These are phyloP conservation scores for Cyclotella kingstonii DNA, from an alignment of 108 stramenopile species.

Conservation along the genomic window DNA sequence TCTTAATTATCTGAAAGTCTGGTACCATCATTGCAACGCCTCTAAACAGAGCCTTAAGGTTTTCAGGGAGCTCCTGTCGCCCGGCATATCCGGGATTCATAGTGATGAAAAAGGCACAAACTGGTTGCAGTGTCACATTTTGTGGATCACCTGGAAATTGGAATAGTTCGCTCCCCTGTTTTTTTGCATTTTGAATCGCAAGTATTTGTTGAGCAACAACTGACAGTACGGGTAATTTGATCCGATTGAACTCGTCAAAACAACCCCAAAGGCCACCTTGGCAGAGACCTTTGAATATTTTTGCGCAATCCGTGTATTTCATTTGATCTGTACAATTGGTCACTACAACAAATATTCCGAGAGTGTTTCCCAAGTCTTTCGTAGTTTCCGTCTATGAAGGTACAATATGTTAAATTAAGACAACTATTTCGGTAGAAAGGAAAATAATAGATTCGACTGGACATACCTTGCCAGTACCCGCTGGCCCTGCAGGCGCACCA, in stretches of 20 bases:
- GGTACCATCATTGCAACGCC: constrained; percentile 95
- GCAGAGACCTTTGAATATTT: constrained; percentile 93
- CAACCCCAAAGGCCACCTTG: constrained; percentile 92
- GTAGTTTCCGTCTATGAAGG: constrained; percentile 59
- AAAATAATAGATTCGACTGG: not conserved
- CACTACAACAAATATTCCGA: constrained; percentile 91
- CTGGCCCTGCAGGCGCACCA: constrained; percentile 91
- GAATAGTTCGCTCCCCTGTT: constrained; percentile 70
- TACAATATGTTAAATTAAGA: not conserved
- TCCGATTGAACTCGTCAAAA: constrained; percentile 95
- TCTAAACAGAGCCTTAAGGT: constrained; percentile 90
- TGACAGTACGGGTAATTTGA: constrained; percentile 86
- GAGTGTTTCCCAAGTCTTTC: constrained; percentile 85
- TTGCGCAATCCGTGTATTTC: constrained; percentile 90
- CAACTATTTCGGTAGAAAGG: no score
- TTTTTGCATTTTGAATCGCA: constrained; percentile 89
- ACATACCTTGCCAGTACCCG: constrained; percentile 84
- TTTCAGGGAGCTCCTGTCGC: constrained; percentile 91
- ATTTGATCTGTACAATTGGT: constrained; percentile 93
- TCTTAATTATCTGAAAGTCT: constrained; percentile 92
- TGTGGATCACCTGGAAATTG: constrained; percentile 92
- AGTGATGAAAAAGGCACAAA: constrained; percentile 90
- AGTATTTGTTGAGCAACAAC: constrained; percentile 92
- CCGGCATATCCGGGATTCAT: constrained; percentile 96
- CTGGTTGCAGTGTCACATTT: constrained; percentile 76